Percentiles rank a stretch among this genome's conserved stretches.
These are phyloP conservation scores for Monosporascus sp. DNA, from an alignment of 2,329 filamentous ascomycete genomes.

Conservation along the genomic window DNA sequence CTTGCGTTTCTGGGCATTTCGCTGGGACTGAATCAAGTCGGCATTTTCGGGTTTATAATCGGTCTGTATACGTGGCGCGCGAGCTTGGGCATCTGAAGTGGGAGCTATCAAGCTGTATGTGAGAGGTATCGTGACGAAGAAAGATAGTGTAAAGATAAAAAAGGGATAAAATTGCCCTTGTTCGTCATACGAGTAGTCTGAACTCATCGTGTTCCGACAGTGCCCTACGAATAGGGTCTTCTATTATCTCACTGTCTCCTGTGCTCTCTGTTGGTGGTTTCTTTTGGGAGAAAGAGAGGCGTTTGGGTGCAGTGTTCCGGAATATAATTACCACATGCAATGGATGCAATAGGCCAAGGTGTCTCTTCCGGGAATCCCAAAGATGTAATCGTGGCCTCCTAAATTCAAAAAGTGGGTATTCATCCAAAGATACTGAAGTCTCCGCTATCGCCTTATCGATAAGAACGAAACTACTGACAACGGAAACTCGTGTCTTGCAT, in stretches of 20 bases:
- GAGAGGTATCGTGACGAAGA: constrained; percentile 82
- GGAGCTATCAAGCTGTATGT: constrained; percentile 84
- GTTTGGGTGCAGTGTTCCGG: too few species aligned
- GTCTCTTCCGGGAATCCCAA: not conserved
- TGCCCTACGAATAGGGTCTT: constrained; percentile 27
- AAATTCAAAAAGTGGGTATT: not conserved
- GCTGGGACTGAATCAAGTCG: constrained; percentile 76
- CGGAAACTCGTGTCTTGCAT: too few species aligned
- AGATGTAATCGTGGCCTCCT: constrained; percentile 5
- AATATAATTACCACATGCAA: too few species aligned
- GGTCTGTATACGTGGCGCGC: constrained; percentile 76
- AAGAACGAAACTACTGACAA: too few species aligned
- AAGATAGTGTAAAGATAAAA: constrained; percentile 89
- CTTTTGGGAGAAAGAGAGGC: too few species aligned
- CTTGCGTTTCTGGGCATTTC: constrained; percentile 81
- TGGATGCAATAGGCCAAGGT: not conserved
- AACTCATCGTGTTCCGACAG: constrained; percentile 62
- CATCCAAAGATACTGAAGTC: not conserved
- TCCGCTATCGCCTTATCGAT: too few species aligned
- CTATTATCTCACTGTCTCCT: not conserved
- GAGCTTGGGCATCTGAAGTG: constrained; percentile 69
- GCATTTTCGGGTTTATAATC: constrained; percentile 78
- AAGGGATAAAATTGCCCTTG: constrained; percentile 98
- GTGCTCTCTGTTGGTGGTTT: constrained; percentile 1
- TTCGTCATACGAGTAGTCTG: constrained; percentile 98